A percentile compares a stretch with the other conserved stretches of the same genome.
Conservation (phyloP, 1,284 basidiomycete species). For the Cryptococcus sp. region DNA sequence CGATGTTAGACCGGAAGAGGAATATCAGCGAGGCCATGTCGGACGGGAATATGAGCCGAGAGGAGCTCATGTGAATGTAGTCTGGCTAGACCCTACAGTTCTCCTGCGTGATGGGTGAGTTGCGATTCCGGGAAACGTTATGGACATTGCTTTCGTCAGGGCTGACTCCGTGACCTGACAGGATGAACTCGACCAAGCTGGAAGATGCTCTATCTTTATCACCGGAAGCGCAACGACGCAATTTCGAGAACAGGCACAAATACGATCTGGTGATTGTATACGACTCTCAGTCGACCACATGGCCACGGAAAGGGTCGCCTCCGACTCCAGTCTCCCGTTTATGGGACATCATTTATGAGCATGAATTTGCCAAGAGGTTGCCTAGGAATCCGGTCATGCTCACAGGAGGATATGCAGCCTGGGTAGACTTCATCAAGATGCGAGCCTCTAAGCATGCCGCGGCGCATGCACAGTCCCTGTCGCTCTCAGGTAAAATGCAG, state of each 20-base stretch:
- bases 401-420: slow-evolving; percentile 81
- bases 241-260: slow-evolving; percentile 78
- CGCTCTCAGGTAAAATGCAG: slow-evolving; percentile 1
- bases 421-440: slow-evolving; percentile 65
- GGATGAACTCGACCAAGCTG: slow-evolving; percentile 67
- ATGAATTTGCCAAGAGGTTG: slow-evolving; percentile 70
- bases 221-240: slow-evolving; percentile 67
- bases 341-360: slow-evolving; percentile 69
- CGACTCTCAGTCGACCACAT: slow-evolving; percentile 68
- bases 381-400: slow-evolving; percentile 80
- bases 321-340: slow-evolving; percentile 64
- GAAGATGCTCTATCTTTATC: slow-evolving; percentile 75
- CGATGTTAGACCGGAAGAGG: slow-evolving; percentile 76
- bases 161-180: slow-evolving; percentile 43
- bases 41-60: slow-evolving; percentile 56
- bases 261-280: slow-evolving; percentile 91
- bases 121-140: background rate
- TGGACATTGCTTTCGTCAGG: slow-evolving; percentile 2
- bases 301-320: slow-evolving; percentile 52
- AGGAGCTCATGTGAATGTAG: slow-evolving; percentile 58
- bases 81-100: slow-evolving; percentile 83
- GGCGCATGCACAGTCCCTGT: slow-evolving; percentile 3
- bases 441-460: slow-evolving; percentile 19
- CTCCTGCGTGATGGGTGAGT: slow-evolving; percentile 69
- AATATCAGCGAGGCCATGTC: slow-evolving; percentile 75